Conservation (phyloP, 805 yeast species). For the Candida verbasci region DNA sequence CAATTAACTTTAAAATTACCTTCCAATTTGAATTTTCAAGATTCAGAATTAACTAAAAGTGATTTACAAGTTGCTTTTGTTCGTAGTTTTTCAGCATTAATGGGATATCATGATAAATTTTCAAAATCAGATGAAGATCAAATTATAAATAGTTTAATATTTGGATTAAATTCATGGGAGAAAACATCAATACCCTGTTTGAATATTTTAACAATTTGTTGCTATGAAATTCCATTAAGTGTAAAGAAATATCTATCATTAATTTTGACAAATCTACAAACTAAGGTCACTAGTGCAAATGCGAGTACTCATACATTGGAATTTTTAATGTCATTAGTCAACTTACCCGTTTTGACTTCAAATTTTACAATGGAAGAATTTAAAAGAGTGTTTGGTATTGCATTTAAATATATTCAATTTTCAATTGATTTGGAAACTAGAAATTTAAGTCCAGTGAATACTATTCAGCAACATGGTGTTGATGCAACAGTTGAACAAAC, state of each 20-base stretch:
- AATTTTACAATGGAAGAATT: conserved; percentile 74
- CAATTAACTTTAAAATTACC: conserved; percentile 54
- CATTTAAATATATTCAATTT: conserved; percentile 73
- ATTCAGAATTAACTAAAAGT: conserved; percentile 44
- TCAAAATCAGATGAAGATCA: conserved; percentile 59
- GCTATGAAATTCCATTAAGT: conserved; percentile 75
- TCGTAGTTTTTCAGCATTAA: conserved; percentile 55
- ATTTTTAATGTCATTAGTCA: conserved; percentile 61
- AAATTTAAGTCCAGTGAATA: conserved; percentile 12
- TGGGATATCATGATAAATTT: conserved; percentile 55
- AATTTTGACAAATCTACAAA: conserved; percentile 71
- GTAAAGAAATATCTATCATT: conserved; percentile 63
- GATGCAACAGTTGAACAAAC: conserved; percentile 50
- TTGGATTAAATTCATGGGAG: conserved; percentile 71
- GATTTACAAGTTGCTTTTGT: conserved; percentile 66
- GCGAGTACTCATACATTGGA: conserved; percentile 75
- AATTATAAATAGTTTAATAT: conserved; percentile 53
- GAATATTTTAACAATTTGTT: conserved; percentile 69
- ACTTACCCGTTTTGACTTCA: conserved; percentile 62
- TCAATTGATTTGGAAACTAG: conserved; percentile 47
- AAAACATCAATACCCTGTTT: conserved; percentile 74
- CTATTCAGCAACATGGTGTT: conserved; percentile 32
- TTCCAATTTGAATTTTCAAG: conserved; percentile 33
- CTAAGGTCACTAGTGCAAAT: conserved; percentile 63
- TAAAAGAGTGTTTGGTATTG: conserved; percentile 76